phyloP scores from a whole-genome alignment of 2,329 filamentous ascomycete species.

The Neonectria neomacrospora region DNA sequence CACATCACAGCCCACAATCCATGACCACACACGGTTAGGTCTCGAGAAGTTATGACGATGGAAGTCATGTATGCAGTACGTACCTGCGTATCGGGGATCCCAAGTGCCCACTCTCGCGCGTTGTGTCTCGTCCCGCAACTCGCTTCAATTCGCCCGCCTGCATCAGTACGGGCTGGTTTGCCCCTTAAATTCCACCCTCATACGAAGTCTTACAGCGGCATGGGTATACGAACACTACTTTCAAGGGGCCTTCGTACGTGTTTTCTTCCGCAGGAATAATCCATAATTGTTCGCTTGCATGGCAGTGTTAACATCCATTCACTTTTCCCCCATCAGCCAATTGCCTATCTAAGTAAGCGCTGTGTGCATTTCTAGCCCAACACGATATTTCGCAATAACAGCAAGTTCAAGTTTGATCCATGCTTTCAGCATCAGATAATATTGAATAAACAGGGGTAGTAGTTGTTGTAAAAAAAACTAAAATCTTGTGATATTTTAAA shows the following conservation, averaged over 20 bases:
- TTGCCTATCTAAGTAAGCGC: too few relatives aligned
- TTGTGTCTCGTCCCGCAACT: background rate
- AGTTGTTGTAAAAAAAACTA: too few relatives aligned
- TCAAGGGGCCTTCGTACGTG: too few relatives aligned
- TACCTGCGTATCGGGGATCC: background rate
- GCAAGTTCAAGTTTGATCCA: too few relatives aligned
- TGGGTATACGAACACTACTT: background rate
- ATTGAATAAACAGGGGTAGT: too few relatives aligned
- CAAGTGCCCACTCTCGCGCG: background rate
- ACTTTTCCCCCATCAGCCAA: background rate
- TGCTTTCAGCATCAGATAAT: too few relatives aligned
- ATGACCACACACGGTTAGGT: background rate
- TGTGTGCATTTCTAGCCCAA: too few relatives aligned
- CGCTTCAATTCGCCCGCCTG: background rate
- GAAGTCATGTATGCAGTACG: background rate
- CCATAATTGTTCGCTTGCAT: background rate
- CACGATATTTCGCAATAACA: too few relatives aligned
- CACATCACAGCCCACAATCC: background rate
- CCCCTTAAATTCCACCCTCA: slow-evolving; percentile 4
- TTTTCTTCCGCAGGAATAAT: too few relatives aligned
- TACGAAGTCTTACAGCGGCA: background rate
- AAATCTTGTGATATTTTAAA: too few relatives aligned
- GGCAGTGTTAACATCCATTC: background rate
- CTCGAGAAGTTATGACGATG: background rate
- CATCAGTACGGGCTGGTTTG: background rate